phyloP scores from a whole-genome alignment of 208 protist species.

The Trypanosoma mega region DNA sequence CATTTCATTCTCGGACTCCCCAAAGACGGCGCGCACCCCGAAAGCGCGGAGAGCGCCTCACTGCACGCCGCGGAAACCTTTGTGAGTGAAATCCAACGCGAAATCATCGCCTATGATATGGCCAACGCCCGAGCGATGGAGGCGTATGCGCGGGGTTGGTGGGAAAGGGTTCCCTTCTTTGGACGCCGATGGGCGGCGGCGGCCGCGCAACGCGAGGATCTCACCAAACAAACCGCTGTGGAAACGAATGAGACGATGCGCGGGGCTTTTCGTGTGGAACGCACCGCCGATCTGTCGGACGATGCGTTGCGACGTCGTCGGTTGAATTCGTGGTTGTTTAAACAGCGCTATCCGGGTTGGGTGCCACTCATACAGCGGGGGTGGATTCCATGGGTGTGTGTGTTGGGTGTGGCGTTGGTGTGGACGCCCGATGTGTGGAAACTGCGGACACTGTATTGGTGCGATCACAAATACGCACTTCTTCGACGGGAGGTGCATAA shows the following conservation, averaged over 20 bases:
- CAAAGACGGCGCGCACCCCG: conserved; percentile 45
- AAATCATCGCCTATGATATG: conserved; percentile 81
- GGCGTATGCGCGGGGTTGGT: conserved; percentile 55
- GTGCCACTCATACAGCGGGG: conserved; percentile 82
- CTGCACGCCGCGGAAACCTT: conserved; percentile 79
- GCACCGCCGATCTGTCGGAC: conserved; percentile 29
- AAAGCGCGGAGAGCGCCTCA: conserved; percentile 58
- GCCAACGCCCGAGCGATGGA: conserved; percentile 82
- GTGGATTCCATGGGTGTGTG: conserved; percentile 78
- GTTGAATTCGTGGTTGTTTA: conserved; percentile 79
- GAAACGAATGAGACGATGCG: conserved; percentile 27
- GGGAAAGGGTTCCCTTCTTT: conserved; percentile 58
- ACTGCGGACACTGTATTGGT: conserved; percentile 68
- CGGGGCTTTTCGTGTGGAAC: conserved; percentile 49
- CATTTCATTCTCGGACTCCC: conserved; percentile 75
- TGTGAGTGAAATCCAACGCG: conserved; percentile 70
- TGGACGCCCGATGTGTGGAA: conserved; percentile 89
- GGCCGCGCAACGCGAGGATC: conserved; percentile 11
- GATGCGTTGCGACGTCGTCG: neutral
- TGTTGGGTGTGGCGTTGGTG: conserved; percentile 32
- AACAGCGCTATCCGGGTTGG: conserved; percentile 64
- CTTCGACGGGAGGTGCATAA: conserved; percentile 65
- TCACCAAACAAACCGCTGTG: conserved; percentile 14
- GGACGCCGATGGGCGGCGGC: conserved; percentile 33
- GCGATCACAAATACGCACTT: conserved; percentile 67